These are phyloP conservation scores for Chaetomium cochliodes DNA, from an alignment of 495 filamentous ascomycete species.

Conservation along the genomic window DNA sequence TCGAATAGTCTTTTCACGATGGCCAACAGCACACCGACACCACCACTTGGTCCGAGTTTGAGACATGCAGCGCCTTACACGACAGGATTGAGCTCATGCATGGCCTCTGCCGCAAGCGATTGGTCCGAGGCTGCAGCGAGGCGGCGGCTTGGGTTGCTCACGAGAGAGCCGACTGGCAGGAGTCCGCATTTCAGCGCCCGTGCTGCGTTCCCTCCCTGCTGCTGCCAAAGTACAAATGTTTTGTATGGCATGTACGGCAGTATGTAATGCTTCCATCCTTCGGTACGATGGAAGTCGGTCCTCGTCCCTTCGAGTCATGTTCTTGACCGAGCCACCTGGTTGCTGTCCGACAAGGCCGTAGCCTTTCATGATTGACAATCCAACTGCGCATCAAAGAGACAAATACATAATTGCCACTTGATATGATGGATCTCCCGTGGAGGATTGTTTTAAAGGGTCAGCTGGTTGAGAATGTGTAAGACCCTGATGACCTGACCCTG, in stretches of 20 bases:
- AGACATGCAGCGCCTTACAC: conserved; percentile 14
- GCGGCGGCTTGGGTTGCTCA: conserved; percentile 2
- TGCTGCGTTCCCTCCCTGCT: conserved; percentile 2
- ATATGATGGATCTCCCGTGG: conserved; percentile 22
- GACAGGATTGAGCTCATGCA: neutral
- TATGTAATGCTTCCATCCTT: neutral
- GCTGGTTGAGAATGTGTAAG: conserved; percentile 12
- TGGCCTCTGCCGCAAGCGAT: neutral
- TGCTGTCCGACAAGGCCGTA: neutral
- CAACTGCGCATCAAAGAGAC: conserved; percentile 14
- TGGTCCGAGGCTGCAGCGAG: conserved; percentile 6
- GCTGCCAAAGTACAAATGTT: neutral
- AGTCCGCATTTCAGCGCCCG: neutral
- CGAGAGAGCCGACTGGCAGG: conserved; percentile 15
- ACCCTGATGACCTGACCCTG: neutral
- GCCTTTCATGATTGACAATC: neutral
- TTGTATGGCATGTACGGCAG: neutral
- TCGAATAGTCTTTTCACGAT: neutral
- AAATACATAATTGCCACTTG: neutral
- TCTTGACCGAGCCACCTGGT: neutral
- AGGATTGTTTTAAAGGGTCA: conserved; percentile 11
- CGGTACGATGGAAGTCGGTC: neutral
- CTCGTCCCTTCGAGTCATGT: neutral
- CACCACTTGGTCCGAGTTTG: conserved; percentile 1
- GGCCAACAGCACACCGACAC: neutral